Conservation (phyloP, 192 early-diverging fungal species). For the Coemansia pectinata region DNA sequence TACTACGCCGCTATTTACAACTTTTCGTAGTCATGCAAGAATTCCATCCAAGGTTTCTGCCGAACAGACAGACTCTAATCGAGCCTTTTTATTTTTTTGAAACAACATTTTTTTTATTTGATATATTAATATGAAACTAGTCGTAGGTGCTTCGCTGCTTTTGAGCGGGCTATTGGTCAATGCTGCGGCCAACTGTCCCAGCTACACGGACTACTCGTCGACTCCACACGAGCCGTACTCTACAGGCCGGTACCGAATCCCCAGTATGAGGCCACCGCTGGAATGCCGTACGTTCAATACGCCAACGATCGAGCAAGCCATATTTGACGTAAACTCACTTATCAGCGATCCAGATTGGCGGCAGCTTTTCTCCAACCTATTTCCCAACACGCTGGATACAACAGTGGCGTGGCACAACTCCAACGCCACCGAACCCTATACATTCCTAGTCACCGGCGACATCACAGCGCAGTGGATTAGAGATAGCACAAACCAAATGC, state of each 20-base stretch:
- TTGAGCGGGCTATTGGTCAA: background rate
- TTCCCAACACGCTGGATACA: slow-evolving; percentile 72
- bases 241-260: slow-evolving; percentile 22
- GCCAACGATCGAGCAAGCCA: slow-evolving; percentile 50
- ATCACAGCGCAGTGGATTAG: slow-evolving; percentile 74
- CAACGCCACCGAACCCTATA: slow-evolving; percentile 43
- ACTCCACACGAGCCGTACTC: slow-evolving; percentile 27
- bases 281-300: slow-evolving; percentile 57
- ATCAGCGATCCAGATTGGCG: slow-evolving; percentile 59
- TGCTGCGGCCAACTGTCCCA: slow-evolving; percentile 26
- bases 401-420: slow-evolving; percentile 61
- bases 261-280: slow-evolving; percentile 47
- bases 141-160: background rate
- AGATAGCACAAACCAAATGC: slow-evolving; percentile 69
- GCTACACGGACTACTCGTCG: slow-evolving; percentile 39
- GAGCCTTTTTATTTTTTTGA: background rate
- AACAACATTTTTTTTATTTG: background rate
- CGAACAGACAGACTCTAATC: background rate
- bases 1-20: background rate
- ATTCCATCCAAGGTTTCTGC: background rate
- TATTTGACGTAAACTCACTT: slow-evolving; percentile 22
- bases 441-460: slow-evolving; percentile 73
- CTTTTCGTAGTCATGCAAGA: background rate
- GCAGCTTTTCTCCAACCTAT: slow-evolving; percentile 62
- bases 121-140: slow-evolving; percentile 5